A percentile compares a stretch with the other conserved stretches of the same genome.
These are phyloP conservation scores for Eugenia klotzschiana DNA, from an alignment of 441 rosid species.

Conservation along the genomic window DNA sequence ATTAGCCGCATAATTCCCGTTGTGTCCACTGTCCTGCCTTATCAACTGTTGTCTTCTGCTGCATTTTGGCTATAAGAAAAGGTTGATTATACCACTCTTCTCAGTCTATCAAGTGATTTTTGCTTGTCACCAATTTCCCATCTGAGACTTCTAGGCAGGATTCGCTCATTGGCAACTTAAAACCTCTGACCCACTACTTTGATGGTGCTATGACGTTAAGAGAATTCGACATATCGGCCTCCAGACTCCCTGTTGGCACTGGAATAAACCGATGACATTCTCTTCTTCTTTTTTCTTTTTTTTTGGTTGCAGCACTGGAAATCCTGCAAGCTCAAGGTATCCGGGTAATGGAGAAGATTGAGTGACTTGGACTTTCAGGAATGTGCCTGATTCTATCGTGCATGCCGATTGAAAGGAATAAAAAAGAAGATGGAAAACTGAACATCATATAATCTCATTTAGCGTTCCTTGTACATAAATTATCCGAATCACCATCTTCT, in stretches of 20 bases:
- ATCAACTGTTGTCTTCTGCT: neutral
- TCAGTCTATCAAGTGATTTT: neutral
- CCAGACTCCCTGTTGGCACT: neutral
- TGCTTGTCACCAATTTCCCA: neutral
- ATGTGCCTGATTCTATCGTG: neutral
- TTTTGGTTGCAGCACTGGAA: slow-evolving; percentile 55
- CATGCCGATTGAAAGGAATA: neutral
- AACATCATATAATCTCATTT: neutral
- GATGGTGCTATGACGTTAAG: neutral
- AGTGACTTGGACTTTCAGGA: slow-evolving; percentile 9
- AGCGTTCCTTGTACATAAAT: neutral
- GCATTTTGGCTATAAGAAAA: neutral
- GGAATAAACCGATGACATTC: neutral
- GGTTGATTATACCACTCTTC: neutral
- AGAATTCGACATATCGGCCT: neutral
- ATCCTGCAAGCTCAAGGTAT: slow-evolving; percentile 68
- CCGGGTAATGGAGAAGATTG: slow-evolving; percentile 52
- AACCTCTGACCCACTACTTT: neutral
- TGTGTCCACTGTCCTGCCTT: neutral
- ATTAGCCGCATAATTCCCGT: neutral
- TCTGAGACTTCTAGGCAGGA: neutral
- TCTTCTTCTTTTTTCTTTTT: too few relatives aligned
- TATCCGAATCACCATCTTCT: neutral
- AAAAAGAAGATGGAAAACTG: neutral
- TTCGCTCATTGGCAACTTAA: neutral